Evolutionary conservation across 164 flowering plant genomes (phyloP).

Genomic region (Piper longum): DNA sequence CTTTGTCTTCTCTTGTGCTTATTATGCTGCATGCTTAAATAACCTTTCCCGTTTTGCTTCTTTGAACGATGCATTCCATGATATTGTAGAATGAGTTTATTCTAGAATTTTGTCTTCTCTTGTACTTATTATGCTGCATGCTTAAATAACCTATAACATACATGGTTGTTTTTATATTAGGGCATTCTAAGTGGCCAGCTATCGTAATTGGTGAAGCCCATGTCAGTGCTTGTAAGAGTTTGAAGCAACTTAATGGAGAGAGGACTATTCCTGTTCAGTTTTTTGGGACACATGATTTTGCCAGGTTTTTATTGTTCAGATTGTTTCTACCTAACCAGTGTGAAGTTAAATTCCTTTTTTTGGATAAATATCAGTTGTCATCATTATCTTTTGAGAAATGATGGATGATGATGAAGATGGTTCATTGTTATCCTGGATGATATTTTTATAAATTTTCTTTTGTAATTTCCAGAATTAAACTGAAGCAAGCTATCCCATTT

Average conservation of each 20-base stretch:
- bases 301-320: slow-evolving; percentile 37
- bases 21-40: background rate
- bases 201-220: slow-evolving; percentile 59
- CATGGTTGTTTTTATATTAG: slow-evolving; percentile 21
- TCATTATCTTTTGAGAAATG: background rate
- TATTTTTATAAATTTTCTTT: background rate
- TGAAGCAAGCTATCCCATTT: slow-evolving; percentile 66
- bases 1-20: background rate
- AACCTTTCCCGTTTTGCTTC: background rate
- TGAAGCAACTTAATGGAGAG: slow-evolving; percentile 31
- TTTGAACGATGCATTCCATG: no score
- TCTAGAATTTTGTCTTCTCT: no score
- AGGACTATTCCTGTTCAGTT: slow-evolving; percentile 79
- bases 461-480: slow-evolving; percentile 38
- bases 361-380: background rate
- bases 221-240: slow-evolving; percentile 25
- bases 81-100: no score
- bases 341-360: no score
- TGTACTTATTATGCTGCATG: background rate
- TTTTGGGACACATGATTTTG: slow-evolving; percentile 97
- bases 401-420: slow-evolving; percentile 1
- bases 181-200: slow-evolving; percentile 98
- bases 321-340: no score
- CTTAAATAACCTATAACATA: background rate
- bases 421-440: background rate